Percentiles rank a stretch among this genome's conserved stretches.
Conservation (phyloP, 768 basidiomycete species). For the Tricholoma furcatifolium region DNA sequence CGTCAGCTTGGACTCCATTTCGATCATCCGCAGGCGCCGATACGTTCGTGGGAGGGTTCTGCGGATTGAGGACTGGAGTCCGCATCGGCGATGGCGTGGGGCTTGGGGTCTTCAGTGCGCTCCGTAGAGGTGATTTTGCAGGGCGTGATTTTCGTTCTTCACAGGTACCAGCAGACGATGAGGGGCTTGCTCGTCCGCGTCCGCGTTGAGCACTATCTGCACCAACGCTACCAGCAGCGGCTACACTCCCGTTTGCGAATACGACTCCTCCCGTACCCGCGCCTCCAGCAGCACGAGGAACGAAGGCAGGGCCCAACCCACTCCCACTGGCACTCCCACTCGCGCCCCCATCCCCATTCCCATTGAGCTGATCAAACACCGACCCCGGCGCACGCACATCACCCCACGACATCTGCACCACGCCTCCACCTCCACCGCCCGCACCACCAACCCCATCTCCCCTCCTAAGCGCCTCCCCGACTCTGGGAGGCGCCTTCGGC, state of each 20-base stretch:
- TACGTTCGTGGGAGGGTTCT: background rate
- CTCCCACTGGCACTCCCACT: background rate
- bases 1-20: slow-evolving; percentile 23
- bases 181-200: background rate
- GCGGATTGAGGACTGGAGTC: background rate
- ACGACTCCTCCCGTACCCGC: background rate
- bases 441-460: slow-evolving; percentile 4
- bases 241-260: no score
- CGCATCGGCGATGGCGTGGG: slow-evolving; percentile 47
- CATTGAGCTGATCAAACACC: slow-evolving; percentile 25
- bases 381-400: slow-evolving; percentile 35
- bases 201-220: background rate
- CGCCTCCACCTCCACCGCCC: background rate
- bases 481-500: slow-evolving; percentile 47
- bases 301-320: background rate
- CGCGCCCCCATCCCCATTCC: background rate
- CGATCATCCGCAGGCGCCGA: background rate
- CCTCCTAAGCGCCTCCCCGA: slow-evolving; percentile 26
- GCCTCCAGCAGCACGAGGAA: background rate
- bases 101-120: slow-evolving; percentile 58
- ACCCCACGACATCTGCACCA: background rate
- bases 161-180: background rate
- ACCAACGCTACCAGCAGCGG: no score
- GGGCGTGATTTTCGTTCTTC: slow-evolving; percentile 21
- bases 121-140: slow-evolving; percentile 53